Percentiles rank a stretch among this genome's conserved stretches.
These are phyloP conservation scores for Lactifluus piperatus DNA, from an alignment of 768 basidiomycete genomes.

Conservation along the genomic window DNA sequence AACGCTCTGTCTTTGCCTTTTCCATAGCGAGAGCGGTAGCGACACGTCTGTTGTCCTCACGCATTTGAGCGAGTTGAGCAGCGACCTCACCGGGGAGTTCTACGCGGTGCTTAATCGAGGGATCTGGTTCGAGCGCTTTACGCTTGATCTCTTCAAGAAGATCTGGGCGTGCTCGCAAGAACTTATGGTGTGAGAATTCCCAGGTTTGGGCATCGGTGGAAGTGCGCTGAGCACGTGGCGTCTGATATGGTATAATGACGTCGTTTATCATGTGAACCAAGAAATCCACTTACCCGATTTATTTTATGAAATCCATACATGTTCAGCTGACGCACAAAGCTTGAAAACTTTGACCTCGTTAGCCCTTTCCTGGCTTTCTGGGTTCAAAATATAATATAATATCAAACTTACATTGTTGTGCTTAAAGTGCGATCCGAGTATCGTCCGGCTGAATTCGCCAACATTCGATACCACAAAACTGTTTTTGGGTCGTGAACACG, in stretches of 20 bases:
- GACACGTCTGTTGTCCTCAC: conserved; percentile 62
- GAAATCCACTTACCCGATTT: conserved; percentile 51
- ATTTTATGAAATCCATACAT: conserved; percentile 97
- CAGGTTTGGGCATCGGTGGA: conserved; percentile 76
- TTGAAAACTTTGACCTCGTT: conserved; percentile 56
- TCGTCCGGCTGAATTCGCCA: conserved; percentile 77
- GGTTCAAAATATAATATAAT: too few species aligned
- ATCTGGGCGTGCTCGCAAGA: conserved; percentile 72
- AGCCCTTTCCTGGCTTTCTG: background rate
- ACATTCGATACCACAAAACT: conserved; percentile 82
- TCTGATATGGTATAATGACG: conserved; percentile 32
- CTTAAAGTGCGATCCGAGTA: conserved; percentile 81
- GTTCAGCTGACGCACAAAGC: conserved; percentile 90
- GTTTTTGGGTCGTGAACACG: background rate
- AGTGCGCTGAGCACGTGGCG: conserved; percentile 75
- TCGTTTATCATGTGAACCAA: conserved; percentile 1
- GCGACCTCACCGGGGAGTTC: conserved; percentile 75
- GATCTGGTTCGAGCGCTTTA: conserved; percentile 77
- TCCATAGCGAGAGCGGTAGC: conserved; percentile 45
- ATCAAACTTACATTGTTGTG: conserved; percentile 68
- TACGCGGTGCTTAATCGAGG: conserved; percentile 58
- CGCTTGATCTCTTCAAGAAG: conserved; percentile 81
- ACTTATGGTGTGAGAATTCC: conserved; percentile 87
- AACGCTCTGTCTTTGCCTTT: conserved; percentile 50
- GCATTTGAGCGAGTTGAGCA: conserved; percentile 57